These are phyloP conservation scores for Aegilops longissima DNA, from an alignment of 176 grass and related monocot genomes.

Conservation along the genomic window DNA sequence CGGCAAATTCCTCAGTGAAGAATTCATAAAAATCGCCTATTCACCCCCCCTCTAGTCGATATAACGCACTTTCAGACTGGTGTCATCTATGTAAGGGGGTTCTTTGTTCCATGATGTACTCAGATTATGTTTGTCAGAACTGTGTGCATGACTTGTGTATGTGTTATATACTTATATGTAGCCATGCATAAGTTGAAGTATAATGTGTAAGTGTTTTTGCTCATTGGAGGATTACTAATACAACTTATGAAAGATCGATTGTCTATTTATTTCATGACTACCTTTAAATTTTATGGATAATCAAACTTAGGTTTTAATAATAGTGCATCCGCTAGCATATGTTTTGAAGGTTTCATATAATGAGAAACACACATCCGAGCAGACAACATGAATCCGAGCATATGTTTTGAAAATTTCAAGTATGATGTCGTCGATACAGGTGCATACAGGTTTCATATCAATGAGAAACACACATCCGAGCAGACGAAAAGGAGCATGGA, in stretches of 20 bases:
- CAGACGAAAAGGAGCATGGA: slow-evolving; percentile 15
- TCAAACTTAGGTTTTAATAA: not conserved
- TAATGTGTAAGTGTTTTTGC: not conserved
- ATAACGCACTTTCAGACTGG: too few species aligned
- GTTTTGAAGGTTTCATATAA: too few species aligned
- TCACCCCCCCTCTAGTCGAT: too few species aligned
- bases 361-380: too few species aligned
- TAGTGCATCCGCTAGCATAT: not conserved
- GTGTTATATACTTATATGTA: not conserved
- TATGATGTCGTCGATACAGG: not conserved
- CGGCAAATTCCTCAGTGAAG: too few species aligned
- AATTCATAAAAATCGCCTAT: too few species aligned
- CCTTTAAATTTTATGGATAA: not conserved
- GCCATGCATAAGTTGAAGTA: not conserved
- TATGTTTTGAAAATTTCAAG: not conserved
- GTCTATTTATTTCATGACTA: not conserved
- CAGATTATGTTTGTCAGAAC: not conserved
- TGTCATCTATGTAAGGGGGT: not conserved
- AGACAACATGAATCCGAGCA: too few species aligned
- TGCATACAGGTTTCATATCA: not conserved
- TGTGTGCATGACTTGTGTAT: not conserved
- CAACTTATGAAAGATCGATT: not conserved
- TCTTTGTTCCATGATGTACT: not conserved
- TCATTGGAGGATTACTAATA: not conserved
- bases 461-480: not conserved